Conservation (phyloP, 306 rosid species). For the Cucumis cinereus region DNA sequence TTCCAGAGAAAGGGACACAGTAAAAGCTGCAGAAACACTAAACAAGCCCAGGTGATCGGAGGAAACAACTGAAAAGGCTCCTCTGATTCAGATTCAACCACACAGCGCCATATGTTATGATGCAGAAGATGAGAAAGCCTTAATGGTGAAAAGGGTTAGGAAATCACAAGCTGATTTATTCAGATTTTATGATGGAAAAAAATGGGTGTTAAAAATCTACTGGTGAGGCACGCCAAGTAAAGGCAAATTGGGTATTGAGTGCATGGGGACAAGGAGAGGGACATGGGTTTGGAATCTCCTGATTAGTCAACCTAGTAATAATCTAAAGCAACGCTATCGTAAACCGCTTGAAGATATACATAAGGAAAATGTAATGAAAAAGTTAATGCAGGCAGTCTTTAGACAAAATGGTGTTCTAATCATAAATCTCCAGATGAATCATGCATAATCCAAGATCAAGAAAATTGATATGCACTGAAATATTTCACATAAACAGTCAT, state of each 20-base stretch:
- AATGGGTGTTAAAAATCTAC: constrained; percentile 9
- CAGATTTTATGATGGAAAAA: not conserved
- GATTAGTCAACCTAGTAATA: constrained; percentile 78
- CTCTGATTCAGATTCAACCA: not conserved
- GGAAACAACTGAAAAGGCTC: not conserved
- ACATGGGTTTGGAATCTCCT: constrained; percentile 37
- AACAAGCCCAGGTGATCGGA: constrained; percentile 1
- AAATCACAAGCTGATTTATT: constrained; percentile 1
- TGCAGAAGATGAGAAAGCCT: not conserved
- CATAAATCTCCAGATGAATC: not conserved
- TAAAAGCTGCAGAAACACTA: not conserved
- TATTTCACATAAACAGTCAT: not conserved
- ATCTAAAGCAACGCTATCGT: constrained; percentile 56
- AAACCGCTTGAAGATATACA: constrained; percentile 28
- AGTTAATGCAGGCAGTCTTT: not conserved
- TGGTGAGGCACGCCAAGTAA: constrained; percentile 25
- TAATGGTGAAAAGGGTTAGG: constrained; percentile 4
- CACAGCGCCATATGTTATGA: not conserved
- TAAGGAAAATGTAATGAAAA: constrained; percentile 7
- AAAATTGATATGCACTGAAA: not conserved
- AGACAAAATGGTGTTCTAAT: constrained; percentile 17
- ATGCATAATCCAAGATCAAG: not conserved
- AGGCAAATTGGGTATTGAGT: constrained; percentile 14
- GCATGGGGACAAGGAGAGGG: constrained; percentile 18
- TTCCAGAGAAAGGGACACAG: not conserved